Base-by-base conservation (phyloP, 2,329 filamentous ascomycete genomes). In the Capronia coronata region DNA sequence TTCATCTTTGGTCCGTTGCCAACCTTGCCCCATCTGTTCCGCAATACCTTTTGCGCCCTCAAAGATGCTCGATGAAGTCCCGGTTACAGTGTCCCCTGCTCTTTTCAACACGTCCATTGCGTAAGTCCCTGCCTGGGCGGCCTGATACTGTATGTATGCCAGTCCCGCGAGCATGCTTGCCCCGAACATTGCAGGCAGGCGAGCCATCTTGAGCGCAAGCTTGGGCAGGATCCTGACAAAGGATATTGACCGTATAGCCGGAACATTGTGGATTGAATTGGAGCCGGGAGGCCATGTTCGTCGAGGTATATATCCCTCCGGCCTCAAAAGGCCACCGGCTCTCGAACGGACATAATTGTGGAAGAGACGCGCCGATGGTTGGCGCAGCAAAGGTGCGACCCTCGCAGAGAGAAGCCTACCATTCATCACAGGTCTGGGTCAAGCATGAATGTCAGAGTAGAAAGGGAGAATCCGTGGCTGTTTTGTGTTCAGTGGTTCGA, bases 111-210 rank as follows among this genome's bases (percentile, higher is more conserved):
- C 64, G 60, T 94, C 88, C 54, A 85, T 75, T 2, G 82, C 84
- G 67, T 85, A 90, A 52, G 79, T 87, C 52, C 85, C 86, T 18
- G 86, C 84, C 73, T 88, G 86, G 48, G 84, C 82, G 56, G 93
- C 91, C 69, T 98, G 93, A 66, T 98, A 97, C 66, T 98, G 93
- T 42, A 98, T 72, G 77, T 95, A 98, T 21, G 89, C 89, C 51
- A 94, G 72, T 2, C 86, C 87, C 11, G 87, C 90, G 58, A 98
- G 79, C 63, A 89, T 87, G 40, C 90, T 79, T 35, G 88, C 89
- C 35, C 91, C 93, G 62, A 95, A 90, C 72, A 96, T 84, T 50
- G 93, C 93, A 16, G 93, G 93, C 47, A 95, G 75, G 49, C 89
- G 82, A 29, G 83, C 78, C 60, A 98, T 84, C 72, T 96, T 98